These are phyloP conservation scores for Diddensiella transvaalensis DNA, from an alignment of 805 yeast species.

Conservation along the genomic window DNA sequence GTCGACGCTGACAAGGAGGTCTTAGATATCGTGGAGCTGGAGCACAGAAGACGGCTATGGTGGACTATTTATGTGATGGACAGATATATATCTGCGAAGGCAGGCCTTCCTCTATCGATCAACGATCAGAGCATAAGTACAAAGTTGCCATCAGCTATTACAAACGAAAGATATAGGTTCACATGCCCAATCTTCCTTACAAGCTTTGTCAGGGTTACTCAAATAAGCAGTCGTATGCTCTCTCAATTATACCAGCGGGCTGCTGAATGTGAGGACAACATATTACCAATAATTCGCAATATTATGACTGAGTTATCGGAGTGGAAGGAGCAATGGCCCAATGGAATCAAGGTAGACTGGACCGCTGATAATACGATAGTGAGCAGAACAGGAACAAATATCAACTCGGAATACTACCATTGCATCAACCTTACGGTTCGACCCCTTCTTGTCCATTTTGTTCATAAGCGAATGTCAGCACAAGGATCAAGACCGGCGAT, in stretches of 20 bases:
- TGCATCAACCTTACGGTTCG: slow-evolving; percentile 26
- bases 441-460: slow-evolving; percentile 25
- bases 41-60: slow-evolving; percentile 26
- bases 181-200: slow-evolving; percentile 20
- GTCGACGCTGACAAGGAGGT: slow-evolving; percentile 18
- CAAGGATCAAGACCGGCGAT: slow-evolving; percentile 10
- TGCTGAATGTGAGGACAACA: slow-evolving; percentile 11
- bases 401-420: slow-evolving; percentile 24
- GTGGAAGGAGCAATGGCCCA: slow-evolving; percentile 21
- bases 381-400: slow-evolving; percentile 21
- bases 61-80: slow-evolving; percentile 26
- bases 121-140: slow-evolving; percentile 21
- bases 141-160: slow-evolving; percentile 14
- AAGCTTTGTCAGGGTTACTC: slow-evolving; percentile 22
- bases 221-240: slow-evolving; percentile 19
- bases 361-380: slow-evolving; percentile 7
- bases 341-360: slow-evolving; percentile 16
- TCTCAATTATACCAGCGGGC: slow-evolving; percentile 21
- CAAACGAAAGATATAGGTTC: slow-evolving; percentile 13
- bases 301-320: slow-evolving; percentile 20
- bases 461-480: slow-evolving; percentile 20
- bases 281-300: slow-evolving; percentile 16
- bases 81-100: slow-evolving; percentile 23
- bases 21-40: slow-evolving; percentile 16
- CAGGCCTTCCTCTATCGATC: slow-evolving; percentile 23